Base-by-base conservation (phyloP, 2,329 filamentous ascomycete species). In the Apiospora arundinis region DNA sequence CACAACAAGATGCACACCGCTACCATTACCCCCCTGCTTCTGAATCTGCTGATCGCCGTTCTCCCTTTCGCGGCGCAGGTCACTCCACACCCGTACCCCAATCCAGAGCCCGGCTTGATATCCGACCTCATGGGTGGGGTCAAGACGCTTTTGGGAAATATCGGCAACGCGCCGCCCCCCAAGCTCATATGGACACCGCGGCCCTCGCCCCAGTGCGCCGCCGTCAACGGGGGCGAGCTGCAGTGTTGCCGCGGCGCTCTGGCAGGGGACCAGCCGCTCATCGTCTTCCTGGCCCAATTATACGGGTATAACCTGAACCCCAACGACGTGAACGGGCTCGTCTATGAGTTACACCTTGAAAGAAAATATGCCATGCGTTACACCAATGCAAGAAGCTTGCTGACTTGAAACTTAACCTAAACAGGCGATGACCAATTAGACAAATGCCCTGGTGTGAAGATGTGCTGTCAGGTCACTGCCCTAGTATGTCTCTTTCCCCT, bases 391-490 rank as follows among this genome's bases (percentile, higher is more conserved):
- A 40, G n/a, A n/a, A n/a, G n/a, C n/a, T n/a, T n/a, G n/a, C n/a
- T n/a, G n/a, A n/a, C n/a, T n/a, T n/a, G n/a, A n/a, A n/a, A 37
- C 2, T 37, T 7, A 0, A 11, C n/a, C n/a, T 2, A 63, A 14
- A 2, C 45, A 80, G 77, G 79, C 44, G 75, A 79, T 70, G 67
- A 70, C 16, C 56, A 77, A 7, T 32, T 78, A 11, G 71, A 73
- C 16, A 42, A 67, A 5, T 81, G 79, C 44, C 76, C 78, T 1
- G 78, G 78, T 1, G 77, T 79, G 60, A 78, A 77, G 68, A 48
- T 80, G 23, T 81, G 79, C 73, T 80, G 79, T 49, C 75, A 80
- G 70, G 76, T 79, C 37, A 80, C 77, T 18, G 74, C 74, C 2
- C 68, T 80, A 67, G 79, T 80, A 71, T 77, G 79, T 78, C 21